Conservation (phyloP, 257 asterid genomes). For the Phtheirospermum japonicum region DNA sequence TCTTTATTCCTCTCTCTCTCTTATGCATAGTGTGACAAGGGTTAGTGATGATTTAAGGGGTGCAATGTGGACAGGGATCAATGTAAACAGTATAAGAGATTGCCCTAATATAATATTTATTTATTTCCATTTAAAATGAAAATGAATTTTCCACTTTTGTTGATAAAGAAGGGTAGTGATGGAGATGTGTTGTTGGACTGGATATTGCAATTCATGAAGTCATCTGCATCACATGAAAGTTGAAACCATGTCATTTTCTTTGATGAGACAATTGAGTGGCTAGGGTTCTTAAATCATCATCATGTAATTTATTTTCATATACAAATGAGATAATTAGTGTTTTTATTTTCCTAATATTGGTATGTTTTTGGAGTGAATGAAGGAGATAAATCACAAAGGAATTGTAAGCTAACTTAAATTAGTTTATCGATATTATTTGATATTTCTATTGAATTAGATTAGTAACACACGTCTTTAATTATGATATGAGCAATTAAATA, state of each 20-base stretch:
- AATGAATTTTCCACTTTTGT: constrained; percentile 36
- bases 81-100: constrained; percentile 36
- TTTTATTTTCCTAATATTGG: too few species aligned
- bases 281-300: too few species aligned
- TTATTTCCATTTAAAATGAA: neutral
- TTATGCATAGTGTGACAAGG: too few species aligned
- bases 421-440: too few species aligned
- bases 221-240: constrained; percentile 40
- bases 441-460: too few species aligned
- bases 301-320: too few species aligned
- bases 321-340: too few species aligned
- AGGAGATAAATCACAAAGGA: too few species aligned
- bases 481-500: too few species aligned
- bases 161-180: constrained; percentile 36
- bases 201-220: constrained; percentile 38
- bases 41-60: neutral
- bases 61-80: constrained; percentile 26
- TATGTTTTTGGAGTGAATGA: too few species aligned
- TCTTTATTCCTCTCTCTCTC: constrained; percentile 25
- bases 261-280: constrained; percentile 13
- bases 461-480: too few species aligned
- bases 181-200: constrained; percentile 39
- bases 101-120: constrained; percentile 21
- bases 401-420: too few species aligned
- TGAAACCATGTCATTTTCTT: constrained; percentile 27